Evolutionary conservation across 2,329 filamentous ascomycete genomes (phyloP).

Genomic region (Zarea fungicola): DNA sequence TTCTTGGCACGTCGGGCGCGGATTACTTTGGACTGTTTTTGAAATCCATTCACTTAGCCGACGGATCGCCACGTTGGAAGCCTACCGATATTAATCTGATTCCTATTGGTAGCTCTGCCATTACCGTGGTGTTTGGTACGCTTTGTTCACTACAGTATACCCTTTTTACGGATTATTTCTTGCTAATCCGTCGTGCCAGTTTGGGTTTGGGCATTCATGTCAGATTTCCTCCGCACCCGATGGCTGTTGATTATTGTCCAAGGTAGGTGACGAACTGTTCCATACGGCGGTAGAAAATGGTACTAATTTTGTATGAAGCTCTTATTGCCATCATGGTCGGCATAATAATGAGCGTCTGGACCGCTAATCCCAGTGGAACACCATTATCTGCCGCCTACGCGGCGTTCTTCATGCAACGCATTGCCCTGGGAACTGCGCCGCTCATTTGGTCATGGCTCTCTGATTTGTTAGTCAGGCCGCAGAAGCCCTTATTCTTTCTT

Average conservation of each 20-base stretch:
- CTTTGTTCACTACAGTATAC: neutral
- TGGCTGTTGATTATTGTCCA: slow-evolving; percentile 47
- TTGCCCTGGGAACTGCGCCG: slow-evolving; percentile 44
- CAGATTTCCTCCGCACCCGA: slow-evolving; percentile 42
- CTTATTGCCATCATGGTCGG: slow-evolving; percentile 41
- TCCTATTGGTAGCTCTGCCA: slow-evolving; percentile 36
- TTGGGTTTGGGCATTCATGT: slow-evolving; percentile 49
- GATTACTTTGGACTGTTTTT: slow-evolving; percentile 31
- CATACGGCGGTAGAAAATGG: too few species aligned
- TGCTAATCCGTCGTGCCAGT: too few species aligned
- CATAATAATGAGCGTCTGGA: slow-evolving; percentile 52
- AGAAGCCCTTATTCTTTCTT: too few species aligned
- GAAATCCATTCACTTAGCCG: slow-evolving; percentile 22
- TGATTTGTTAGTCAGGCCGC: slow-evolving; percentile 37
- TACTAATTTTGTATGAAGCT: slow-evolving; percentile 22
- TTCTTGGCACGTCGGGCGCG: slow-evolving; percentile 29
- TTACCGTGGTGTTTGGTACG: slow-evolving; percentile 35
- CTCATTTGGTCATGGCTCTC: slow-evolving; percentile 49
- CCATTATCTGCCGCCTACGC: slow-evolving; percentile 44
- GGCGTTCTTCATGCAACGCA: slow-evolving; percentile 45
- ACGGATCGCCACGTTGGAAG: slow-evolving; percentile 24
- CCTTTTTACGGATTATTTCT: neutral
- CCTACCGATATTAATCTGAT: slow-evolving; percentile 45
- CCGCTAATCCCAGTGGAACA: slow-evolving; percentile 35
- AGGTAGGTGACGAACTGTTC: too few species aligned